Evolutionary conservation across 257 asterid species (phyloP).

Genomic region (Solanum habrochaites): DNA sequence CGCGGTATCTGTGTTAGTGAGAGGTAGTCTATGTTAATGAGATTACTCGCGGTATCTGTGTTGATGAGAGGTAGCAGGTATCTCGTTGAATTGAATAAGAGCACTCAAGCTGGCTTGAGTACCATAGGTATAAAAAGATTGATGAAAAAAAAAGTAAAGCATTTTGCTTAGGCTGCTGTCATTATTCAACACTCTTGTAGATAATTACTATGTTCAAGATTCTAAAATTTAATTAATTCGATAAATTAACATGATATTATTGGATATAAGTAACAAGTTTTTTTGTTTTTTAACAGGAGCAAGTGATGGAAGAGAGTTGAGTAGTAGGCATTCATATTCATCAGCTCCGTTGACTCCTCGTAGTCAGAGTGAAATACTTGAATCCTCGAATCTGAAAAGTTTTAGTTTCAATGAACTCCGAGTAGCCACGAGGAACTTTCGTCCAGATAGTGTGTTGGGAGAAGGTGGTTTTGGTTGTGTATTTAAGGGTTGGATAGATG

Average conservation of each 20-base stretch:
- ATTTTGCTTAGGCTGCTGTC: not conserved
- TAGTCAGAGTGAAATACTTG: conserved; percentile 49
- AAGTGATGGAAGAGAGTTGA: conserved; percentile 16
- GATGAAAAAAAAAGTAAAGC: not conserved
- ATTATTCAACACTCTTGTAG: not conserved
- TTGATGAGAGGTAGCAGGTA: not conserved
- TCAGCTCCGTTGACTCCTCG: conserved; percentile 50
- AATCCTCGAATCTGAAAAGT: conserved; percentile 44
- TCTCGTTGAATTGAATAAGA: not conserved
- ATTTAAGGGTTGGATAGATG: conserved; percentile 80
- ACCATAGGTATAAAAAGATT: not conserved
- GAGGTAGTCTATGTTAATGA: not conserved
- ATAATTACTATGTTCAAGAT: not conserved
- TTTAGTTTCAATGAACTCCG: conserved; percentile 50
- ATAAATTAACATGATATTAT: not conserved
- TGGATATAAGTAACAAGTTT: not conserved
- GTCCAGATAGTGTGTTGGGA: conserved; percentile 70
- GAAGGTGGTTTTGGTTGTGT: conserved; percentile 85
- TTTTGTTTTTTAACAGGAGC: not conserved
- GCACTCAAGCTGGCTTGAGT: not conserved
- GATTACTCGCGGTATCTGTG: not conserved
- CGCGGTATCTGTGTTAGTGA: not conserved
- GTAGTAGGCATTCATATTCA: conserved; percentile 33
- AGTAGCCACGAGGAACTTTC: conserved; percentile 69
- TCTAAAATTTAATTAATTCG: not conserved